These are phyloP conservation scores for Cotoneaster glaucophyllus DNA, from an alignment of 306 rosid species.

Conservation along the genomic window DNA sequence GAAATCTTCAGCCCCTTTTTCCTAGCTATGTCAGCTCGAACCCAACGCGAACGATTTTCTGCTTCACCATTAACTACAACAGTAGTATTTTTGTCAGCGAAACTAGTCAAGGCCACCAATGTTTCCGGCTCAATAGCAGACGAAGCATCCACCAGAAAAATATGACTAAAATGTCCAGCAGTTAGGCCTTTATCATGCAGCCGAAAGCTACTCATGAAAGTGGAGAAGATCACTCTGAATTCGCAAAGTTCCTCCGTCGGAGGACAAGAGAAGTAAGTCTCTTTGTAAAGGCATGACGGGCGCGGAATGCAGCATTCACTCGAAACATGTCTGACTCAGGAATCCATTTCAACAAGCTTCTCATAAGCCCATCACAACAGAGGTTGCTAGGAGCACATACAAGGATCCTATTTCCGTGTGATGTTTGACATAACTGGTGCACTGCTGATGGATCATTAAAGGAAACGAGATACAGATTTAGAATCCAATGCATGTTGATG, in stretches of 20 bases:
- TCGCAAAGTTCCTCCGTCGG: not conserved
- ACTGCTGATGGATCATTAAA: not conserved
- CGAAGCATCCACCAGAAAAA: slow-evolving; percentile 34
- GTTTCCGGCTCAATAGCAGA: slow-evolving; percentile 31
- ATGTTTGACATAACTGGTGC: slow-evolving; percentile 4
- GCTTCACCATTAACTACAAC: slow-evolving; percentile 25
- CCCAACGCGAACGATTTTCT: not conserved
- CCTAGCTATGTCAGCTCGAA: slow-evolving; percentile 22
- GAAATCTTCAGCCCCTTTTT: slow-evolving; percentile 18
- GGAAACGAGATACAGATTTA: not conserved
- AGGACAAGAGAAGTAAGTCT: slow-evolving; percentile 31
- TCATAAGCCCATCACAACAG: slow-evolving; percentile 22
- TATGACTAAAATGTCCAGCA: slow-evolving; percentile 28
- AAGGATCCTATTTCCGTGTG: slow-evolving; percentile 9
- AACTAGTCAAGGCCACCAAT: slow-evolving; percentile 21
- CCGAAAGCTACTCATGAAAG: slow-evolving; percentile 30
- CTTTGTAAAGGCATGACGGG: slow-evolving; percentile 10
- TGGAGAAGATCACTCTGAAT: slow-evolving; percentile 33
- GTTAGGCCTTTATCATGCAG: slow-evolving; percentile 23
- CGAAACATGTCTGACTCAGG: slow-evolving; percentile 22
- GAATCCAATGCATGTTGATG: not conserved
- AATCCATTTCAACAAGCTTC: slow-evolving; percentile 13
- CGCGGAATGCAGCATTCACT: slow-evolving; percentile 20
- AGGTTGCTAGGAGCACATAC: slow-evolving; percentile 20
- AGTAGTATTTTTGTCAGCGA: slow-evolving; percentile 12